Conservation (phyloP, 2,329 filamentous ascomycete genomes). For the Alternaria novae-zelandiae region DNA sequence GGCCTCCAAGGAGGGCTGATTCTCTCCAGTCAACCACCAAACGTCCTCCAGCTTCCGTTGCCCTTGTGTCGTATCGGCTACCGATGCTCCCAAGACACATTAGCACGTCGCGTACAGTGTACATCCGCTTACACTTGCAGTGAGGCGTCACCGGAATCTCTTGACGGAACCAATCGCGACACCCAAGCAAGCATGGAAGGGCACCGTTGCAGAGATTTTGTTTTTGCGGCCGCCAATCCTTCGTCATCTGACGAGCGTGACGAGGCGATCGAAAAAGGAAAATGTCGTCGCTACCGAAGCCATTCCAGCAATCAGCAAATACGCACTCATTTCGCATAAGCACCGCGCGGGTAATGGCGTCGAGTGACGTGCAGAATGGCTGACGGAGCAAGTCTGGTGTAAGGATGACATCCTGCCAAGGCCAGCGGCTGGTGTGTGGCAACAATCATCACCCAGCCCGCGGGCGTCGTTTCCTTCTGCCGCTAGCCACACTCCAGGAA, state of each 20-base stretch:
- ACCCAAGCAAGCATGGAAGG: constrained; percentile 4
- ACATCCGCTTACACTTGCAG: constrained; percentile 10
- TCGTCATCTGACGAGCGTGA: constrained; percentile 29
- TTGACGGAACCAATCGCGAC: constrained; percentile 4
- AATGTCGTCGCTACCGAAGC: not conserved
- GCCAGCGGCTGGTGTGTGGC: constrained; percentile 18
- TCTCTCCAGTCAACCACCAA: constrained; percentile 18
- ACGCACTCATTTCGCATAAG: constrained; percentile 10
- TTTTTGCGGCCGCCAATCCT: constrained; percentile 31
- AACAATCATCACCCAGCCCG: constrained; percentile 17
- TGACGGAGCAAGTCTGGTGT: constrained; percentile 6
- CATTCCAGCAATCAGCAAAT: constrained; percentile 19
- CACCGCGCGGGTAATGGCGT: constrained; percentile 14
- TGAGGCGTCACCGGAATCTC: constrained; percentile 30
- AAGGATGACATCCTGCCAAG: constrained; percentile 23
- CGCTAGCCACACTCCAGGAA: constrained; percentile 12
- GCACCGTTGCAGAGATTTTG: constrained; percentile 24
- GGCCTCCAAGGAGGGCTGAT: constrained; percentile 18
- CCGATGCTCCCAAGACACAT: constrained; percentile 8
- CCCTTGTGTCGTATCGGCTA: constrained; percentile 20
- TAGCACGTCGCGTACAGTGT: constrained; percentile 10
- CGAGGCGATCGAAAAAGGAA: constrained; percentile 23
- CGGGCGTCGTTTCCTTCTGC: constrained; percentile 6
- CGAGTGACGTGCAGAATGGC: constrained; percentile 17
- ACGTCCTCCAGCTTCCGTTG: constrained; percentile 16